Evolutionary conservation across 306 rosid species (phyloP), one percentile per base, ranked within the genome.

Genomic region (Gleditsia sinensis): DNA sequence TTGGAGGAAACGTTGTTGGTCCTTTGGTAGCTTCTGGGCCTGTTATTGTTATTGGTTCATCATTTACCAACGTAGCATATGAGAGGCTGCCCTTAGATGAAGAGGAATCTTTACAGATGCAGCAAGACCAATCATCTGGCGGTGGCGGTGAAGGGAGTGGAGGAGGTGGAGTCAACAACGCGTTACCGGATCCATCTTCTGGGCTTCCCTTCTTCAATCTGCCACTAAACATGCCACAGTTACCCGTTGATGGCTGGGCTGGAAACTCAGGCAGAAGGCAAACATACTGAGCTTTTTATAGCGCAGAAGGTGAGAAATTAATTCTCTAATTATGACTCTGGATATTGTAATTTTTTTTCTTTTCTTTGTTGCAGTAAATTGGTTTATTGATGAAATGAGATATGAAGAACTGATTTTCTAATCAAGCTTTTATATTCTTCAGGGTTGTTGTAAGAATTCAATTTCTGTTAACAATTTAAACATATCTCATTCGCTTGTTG

Each of bases 1-100:
- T 94, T 2, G 98, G 98, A 42, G 98, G 98, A 0, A 94, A 91
- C 75, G 93, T 94, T 42, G 92, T 90, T 20, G 98, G 98, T 6
- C 82, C 97, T 56, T 75, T 94, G 74, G 74, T 91, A 36, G 98
- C 98, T 1, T 82, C 94, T 0, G 98, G 98, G 0, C 97, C 98
- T 0, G 89, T 94, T 8, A 94, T 90, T 36, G 92, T 94, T 6
- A 91, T 94, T 32, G 96, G 96, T 20, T 94, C 98, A 1, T 91
- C 98, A 1, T 94, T 94, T 25, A 91, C 98, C 6, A 91, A 94
- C 68, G 97, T 94, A 7, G 96, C 97, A 0, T 94, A 94, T 45
- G 98, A 94, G 83, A 90, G 97, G 33, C 55, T 94, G 81, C 97
- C 98, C 2, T 77, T 94, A 49, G 98, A 89, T 1, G 97, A 91